These are phyloP conservation scores for Penicillium digitatum DNA, from an alignment of 2,329 filamentous ascomycete genomes.

Conservation along the genomic window DNA sequence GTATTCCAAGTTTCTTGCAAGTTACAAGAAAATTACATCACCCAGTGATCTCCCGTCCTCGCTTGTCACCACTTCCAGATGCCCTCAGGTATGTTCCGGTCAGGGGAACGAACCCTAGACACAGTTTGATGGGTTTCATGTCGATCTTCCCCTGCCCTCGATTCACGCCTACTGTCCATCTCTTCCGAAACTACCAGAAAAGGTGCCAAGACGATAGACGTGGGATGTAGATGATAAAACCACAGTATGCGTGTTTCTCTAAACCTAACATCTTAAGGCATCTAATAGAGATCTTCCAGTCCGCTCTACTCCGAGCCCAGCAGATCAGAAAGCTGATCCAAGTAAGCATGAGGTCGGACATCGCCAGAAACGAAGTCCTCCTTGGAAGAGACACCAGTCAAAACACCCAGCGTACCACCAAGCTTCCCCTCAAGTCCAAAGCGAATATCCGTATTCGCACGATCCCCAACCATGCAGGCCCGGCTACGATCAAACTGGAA, in stretches of 20 bases:
- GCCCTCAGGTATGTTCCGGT: too few relatives aligned
- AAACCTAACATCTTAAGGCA: neutral
- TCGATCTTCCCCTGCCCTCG: too few relatives aligned
- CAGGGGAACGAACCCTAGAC: too few relatives aligned
- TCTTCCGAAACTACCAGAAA: neutral
- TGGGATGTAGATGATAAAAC: neutral
- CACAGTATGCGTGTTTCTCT: neutral
- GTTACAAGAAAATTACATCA: neutral
- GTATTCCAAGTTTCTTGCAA: neutral
- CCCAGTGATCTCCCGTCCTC: too few relatives aligned
- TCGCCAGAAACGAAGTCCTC: constrained; percentile 76
- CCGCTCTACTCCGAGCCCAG: constrained; percentile 29
- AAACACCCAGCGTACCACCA: constrained; percentile 83
- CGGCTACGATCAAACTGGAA: constrained; percentile 79
- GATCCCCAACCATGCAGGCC: constrained; percentile 94
- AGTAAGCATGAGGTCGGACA: constrained; percentile 75
- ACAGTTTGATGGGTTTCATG: too few relatives aligned
- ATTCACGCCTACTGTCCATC: too few relatives aligned
- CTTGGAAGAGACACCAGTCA: constrained; percentile 80
- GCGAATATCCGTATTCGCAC: constrained; percentile 90
- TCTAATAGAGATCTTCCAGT: neutral
- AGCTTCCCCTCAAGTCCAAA: constrained; percentile 89
- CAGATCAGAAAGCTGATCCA: constrained; percentile 79
- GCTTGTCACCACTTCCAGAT: too few relatives aligned
- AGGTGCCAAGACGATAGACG: neutral